A percentile compares a stretch with the other conserved stretches of the same genome.
Conservation (phyloP, 768 basidiomycete species). For the Leccinum uliginosum region DNA sequence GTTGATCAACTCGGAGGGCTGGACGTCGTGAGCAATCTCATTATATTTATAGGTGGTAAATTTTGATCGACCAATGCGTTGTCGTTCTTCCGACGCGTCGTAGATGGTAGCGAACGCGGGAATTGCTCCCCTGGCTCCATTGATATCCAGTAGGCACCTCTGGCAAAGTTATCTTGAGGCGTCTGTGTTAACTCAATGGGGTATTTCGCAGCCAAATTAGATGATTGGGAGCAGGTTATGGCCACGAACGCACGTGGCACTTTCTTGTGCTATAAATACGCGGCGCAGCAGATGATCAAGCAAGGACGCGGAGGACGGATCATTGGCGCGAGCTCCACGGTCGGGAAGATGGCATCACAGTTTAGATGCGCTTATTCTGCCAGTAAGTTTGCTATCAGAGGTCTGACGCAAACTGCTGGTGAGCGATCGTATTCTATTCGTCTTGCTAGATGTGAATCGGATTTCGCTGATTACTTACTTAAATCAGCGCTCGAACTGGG, state of each 20-base stretch:
- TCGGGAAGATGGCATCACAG: background rate
- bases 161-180: background rate
- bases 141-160: background rate
- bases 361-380: background rate
- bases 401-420: background rate
- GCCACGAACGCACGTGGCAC: background rate
- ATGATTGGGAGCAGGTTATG: background rate
- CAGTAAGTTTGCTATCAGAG: background rate
- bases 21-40: constrained; percentile 2
- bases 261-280: background rate
- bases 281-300: background rate
- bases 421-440: background rate
- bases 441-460: background rate
- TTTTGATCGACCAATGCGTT: background rate
- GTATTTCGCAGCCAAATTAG: background rate
- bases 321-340: background rate
- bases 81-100: background rate
- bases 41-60: background rate
- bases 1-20: background rate
- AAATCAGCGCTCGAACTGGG: background rate
- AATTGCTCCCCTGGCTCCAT: background rate
- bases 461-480: background rate
- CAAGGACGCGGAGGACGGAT: background rate
- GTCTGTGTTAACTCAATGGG: background rate
- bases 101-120: constrained; percentile 17